phyloP scores from a whole-genome alignment of 2,329 filamentous ascomycete species.

The Aspergillus sp. region DNA sequence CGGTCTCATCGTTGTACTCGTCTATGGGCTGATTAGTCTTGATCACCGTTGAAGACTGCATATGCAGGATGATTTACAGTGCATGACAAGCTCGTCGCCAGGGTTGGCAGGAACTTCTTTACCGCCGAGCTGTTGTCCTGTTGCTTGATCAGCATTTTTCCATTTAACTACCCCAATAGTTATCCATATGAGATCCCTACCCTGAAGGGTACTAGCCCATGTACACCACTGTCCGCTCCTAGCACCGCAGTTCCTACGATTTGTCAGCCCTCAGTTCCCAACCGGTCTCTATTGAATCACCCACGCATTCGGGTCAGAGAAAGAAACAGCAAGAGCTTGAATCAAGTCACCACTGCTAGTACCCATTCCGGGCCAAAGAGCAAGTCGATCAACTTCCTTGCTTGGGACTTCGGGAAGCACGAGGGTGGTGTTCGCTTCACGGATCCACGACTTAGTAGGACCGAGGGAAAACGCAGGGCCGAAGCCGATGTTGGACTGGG shows the following conservation, averaged over 20 bases:
- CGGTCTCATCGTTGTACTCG: constrained; percentile 24
- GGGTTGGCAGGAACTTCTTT: constrained; percentile 19
- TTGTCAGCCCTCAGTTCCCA: not conserved
- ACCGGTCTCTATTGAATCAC: not conserved
- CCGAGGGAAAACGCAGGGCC: constrained; percentile 27
- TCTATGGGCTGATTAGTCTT: constrained; percentile 11
- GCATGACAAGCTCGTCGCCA: constrained; percentile 21
- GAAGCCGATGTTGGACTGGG: constrained; percentile 18
- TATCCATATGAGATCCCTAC: not conserved
- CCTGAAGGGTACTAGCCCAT: constrained; percentile 26
- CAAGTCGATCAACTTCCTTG: constrained; percentile 21
- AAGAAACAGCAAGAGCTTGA: constrained; percentile 26
- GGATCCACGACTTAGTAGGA: constrained; percentile 25
- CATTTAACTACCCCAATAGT: not conserved
- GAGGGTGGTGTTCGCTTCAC: constrained; percentile 24
- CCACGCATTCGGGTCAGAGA: constrained; percentile 21
- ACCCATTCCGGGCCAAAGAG: constrained; percentile 29
- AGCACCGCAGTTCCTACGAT: constrained; percentile 22
- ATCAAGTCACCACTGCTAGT: constrained; percentile 27
- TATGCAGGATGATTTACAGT: constrained; percentile 13
- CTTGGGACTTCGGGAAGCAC: constrained; percentile 22
- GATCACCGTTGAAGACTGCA: not conserved
- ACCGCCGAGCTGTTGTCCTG: constrained; percentile 20
- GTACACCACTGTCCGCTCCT: constrained; percentile 26
- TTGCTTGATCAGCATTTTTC: not conserved